These are phyloP conservation scores for Boletus fagicola DNA, from an alignment of 768 basidiomycete genomes.

Conservation along the genomic window DNA sequence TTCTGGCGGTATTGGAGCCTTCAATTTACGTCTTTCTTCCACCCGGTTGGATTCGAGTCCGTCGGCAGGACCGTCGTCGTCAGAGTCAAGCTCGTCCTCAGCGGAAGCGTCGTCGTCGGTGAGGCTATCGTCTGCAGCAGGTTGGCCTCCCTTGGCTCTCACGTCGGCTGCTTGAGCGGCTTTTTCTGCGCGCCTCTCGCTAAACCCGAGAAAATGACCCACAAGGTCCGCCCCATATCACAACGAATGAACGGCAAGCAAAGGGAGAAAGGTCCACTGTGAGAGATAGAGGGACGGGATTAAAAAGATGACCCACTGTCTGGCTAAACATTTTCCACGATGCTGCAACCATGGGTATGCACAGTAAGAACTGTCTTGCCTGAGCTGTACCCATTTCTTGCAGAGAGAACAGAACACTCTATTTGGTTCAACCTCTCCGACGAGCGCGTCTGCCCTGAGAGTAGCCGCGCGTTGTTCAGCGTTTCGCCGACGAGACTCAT, in stretches of 20 bases:
- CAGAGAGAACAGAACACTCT: constrained; percentile 74
- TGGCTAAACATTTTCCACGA: constrained; percentile 68
- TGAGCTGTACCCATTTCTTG: constrained; percentile 78
- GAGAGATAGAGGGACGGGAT: not conserved
- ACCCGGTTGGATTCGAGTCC: constrained; percentile 17
- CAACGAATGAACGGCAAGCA: constrained; percentile 3
- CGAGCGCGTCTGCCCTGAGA: constrained; percentile 61
- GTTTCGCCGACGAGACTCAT: constrained; percentile 70
- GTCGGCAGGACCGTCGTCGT: constrained; percentile 32
- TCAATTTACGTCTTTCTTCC: constrained; percentile 29
- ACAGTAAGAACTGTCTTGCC: constrained; percentile 76
- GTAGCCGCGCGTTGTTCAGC: constrained; percentile 77
- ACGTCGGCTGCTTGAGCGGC: constrained; percentile 50
- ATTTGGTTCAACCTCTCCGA: constrained; percentile 70
- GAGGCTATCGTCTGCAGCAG: constrained; percentile 25
- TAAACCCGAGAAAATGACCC: constrained; percentile 24
- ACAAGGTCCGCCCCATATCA: not conserved
- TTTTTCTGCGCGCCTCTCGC: constrained; percentile 57
- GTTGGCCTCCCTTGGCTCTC: constrained; percentile 37
- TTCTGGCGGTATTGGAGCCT: constrained; percentile 21
- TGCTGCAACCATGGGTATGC: constrained; percentile 84
- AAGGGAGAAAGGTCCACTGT: constrained; percentile 10
- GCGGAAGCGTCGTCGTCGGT: constrained; percentile 32
- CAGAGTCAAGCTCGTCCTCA: constrained; percentile 39
- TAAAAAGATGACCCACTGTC: constrained; percentile 50